Conservation (phyloP, 1,284 basidiomycete species). For the Cryptococcus sp. region DNA sequence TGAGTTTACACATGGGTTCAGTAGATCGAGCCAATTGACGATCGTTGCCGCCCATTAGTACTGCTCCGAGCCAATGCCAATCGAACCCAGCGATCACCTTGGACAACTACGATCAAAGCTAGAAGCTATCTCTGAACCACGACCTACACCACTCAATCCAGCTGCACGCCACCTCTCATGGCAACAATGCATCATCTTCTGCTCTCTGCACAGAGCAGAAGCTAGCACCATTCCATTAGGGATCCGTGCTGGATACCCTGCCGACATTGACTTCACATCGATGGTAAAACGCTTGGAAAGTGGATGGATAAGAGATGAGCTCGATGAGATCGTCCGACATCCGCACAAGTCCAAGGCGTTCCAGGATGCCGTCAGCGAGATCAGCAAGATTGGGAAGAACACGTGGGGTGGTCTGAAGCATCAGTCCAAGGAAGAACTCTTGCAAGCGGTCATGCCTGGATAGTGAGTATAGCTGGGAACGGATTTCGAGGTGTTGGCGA, state of each 20-base stretch:
- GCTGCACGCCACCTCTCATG: constrained; percentile 18
- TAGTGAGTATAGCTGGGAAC: constrained; percentile 41
- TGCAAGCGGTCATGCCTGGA: constrained; percentile 31
- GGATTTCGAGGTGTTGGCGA: background rate
- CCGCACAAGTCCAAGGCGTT: constrained; percentile 17
- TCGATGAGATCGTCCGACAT: constrained; percentile 30
- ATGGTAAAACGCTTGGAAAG: constrained; percentile 32
- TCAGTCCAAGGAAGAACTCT: constrained; percentile 23
- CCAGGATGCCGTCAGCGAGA: constrained; percentile 12
- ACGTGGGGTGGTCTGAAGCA: constrained; percentile 24
- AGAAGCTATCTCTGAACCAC: constrained; percentile 10
- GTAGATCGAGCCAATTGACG: background rate
- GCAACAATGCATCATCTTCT: constrained; percentile 33
- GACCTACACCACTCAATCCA: constrained; percentile 16
- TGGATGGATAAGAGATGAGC: constrained; percentile 25
- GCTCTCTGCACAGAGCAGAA: constrained; percentile 43
- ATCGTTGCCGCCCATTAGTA: constrained; percentile 12
- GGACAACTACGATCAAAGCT: constrained; percentile 9
- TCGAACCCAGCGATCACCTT: constrained; percentile 20
- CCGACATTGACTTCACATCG: constrained; percentile 32
- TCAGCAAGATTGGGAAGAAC: constrained; percentile 25
- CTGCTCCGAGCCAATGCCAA: constrained; percentile 31
- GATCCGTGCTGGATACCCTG: constrained; percentile 38
- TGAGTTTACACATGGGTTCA: constrained; percentile 1
- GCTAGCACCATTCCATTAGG: constrained; percentile 42